Percentiles rank a stretch among this genome's conserved stretches.
These are phyloP conservation scores for Fusarium sp. DNA, from an alignment of 2,329 filamentous ascomycete species.

Conservation along the genomic window DNA sequence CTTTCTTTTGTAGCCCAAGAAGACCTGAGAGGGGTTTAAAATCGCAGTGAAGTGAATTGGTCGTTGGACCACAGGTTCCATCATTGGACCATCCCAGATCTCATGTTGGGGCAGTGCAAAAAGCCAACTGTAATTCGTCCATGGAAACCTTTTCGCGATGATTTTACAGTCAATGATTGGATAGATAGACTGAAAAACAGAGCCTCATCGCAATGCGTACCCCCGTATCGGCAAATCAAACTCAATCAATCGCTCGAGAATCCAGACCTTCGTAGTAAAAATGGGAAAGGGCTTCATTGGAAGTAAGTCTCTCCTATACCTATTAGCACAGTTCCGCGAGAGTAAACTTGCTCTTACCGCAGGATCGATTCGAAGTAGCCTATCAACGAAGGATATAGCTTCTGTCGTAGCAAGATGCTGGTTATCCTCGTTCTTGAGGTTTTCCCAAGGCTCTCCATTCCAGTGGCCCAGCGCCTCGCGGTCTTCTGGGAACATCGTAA, in stretches of 20 bases:
- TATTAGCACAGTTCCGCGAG: rapidly evolving
- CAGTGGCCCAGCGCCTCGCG: slow-evolving; percentile 94
- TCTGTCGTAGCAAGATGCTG: slow-evolving; percentile 94
- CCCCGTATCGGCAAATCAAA: no score
- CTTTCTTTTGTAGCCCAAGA: rapidly evolving
- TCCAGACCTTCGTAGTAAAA: not conserved
- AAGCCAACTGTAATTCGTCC: no score
- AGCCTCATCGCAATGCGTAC: no score
- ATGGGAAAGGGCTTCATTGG: slow-evolving; percentile 6
- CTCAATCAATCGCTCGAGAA: rapidly evolving
- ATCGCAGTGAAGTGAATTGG: not conserved
- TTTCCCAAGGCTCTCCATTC: slow-evolving; percentile 94
- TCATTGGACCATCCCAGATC: no score
- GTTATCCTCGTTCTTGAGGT: slow-evolving; percentile 93
- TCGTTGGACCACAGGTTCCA: no score
- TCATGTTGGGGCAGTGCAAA: no score
- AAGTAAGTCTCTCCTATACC: slow-evolving; percentile 7
- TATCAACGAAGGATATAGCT: slow-evolving; percentile 96
- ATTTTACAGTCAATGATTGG: no score
- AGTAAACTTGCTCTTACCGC: slow-evolving; percentile 68
- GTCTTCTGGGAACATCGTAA: slow-evolving; percentile 94
- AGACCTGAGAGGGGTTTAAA: not conserved
- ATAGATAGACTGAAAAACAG: no score
- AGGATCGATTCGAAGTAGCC: slow-evolving; percentile 93
- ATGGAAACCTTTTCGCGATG: no score